Evolutionary conservation across 2,329 filamentous ascomycete species (phyloP).

Genomic region (Microascus cirrosus): DNA sequence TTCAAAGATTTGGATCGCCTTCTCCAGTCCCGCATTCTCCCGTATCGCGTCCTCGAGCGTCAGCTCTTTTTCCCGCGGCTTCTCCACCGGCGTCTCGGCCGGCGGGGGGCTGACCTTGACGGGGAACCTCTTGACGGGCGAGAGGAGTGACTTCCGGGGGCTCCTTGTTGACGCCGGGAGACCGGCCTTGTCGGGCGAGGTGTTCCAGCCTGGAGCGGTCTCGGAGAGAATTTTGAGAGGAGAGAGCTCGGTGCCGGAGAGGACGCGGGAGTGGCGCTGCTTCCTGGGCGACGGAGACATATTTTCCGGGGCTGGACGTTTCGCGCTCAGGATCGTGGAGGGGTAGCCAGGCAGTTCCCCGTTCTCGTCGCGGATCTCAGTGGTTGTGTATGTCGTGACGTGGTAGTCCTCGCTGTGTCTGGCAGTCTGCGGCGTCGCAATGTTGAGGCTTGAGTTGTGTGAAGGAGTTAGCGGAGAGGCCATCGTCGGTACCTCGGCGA

Average conservation of each 20-base stretch:
- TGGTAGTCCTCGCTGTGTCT: not conserved
- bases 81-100: slow-evolving; percentile 6
- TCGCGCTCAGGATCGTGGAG: not conserved
- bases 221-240: slow-evolving; percentile 43
- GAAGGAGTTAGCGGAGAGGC: slow-evolving; percentile 2
- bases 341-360: not conserved
- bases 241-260: slow-evolving; percentile 45
- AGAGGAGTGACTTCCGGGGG: slow-evolving; percentile 28
- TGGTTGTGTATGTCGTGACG: not conserved
- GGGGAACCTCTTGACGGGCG: slow-evolving; percentile 48
- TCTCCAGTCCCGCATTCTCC: slow-evolving; percentile 44
- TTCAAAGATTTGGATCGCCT: slow-evolving; percentile 52
- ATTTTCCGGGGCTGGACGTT: slow-evolving; percentile 2
- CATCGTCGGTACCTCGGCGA: not conserved
- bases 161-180: slow-evolving; percentile 21
- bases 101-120: slow-evolving; percentile 37
- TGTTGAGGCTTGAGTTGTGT: slow-evolving; percentile 3
- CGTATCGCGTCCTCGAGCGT: slow-evolving; percentile 41
- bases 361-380: not conserved
- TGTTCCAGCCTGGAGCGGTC: slow-evolving; percentile 11
- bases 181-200: slow-evolving; percentile 10
- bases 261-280: slow-evolving; percentile 30
- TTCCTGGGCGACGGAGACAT: slow-evolving; percentile 3
- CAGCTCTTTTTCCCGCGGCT: slow-evolving; percentile 12
- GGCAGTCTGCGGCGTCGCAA: not conserved